These are phyloP conservation scores for Aspergillus jensenii DNA, from an alignment of 2,329 filamentous ascomycete species.

Conservation along the genomic window DNA sequence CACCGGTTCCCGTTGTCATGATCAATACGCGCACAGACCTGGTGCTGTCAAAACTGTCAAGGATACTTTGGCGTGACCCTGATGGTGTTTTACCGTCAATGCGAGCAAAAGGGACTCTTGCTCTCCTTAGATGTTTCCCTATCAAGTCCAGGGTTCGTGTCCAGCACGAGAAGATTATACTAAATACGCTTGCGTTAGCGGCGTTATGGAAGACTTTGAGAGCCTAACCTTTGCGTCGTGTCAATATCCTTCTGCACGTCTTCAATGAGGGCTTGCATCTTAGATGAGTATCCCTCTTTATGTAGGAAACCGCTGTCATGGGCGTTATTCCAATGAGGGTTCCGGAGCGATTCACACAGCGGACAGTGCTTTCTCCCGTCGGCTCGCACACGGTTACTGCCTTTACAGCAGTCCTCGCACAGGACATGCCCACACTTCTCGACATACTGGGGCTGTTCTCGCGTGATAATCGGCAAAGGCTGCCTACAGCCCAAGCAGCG, in stretches of 20 bases:
- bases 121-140: neutral
- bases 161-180: slow-evolving; percentile 51
- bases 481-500: slow-evolving; percentile 4
- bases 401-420: slow-evolving; percentile 3
- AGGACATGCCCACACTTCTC: slow-evolving; percentile 10
- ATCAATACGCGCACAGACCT: neutral
- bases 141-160: slow-evolving; percentile 45
- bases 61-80: slow-evolving; percentile 1
- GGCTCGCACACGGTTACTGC: neutral
- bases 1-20: slow-evolving; percentile 12
- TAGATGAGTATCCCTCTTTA: neutral
- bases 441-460: neutral
- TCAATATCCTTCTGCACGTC: slow-evolving; percentile 31
- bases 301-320: neutral
- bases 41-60: slow-evolving; percentile 3
- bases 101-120: neutral
- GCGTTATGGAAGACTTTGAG: neutral
- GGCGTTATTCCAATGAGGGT: neutral
- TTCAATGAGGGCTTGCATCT: slow-evolving; percentile 22
- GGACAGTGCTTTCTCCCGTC: neutral
- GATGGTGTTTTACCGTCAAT: slow-evolving; percentile 7
- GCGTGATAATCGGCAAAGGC: neutral
- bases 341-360: neutral
- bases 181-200: slow-evolving; percentile 16
- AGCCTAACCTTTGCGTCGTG: slow-evolving; percentile 27